These are phyloP conservation scores for Microcyclospora pomicola DNA, from an alignment of 2,329 filamentous ascomycete species.

Conservation along the genomic window DNA sequence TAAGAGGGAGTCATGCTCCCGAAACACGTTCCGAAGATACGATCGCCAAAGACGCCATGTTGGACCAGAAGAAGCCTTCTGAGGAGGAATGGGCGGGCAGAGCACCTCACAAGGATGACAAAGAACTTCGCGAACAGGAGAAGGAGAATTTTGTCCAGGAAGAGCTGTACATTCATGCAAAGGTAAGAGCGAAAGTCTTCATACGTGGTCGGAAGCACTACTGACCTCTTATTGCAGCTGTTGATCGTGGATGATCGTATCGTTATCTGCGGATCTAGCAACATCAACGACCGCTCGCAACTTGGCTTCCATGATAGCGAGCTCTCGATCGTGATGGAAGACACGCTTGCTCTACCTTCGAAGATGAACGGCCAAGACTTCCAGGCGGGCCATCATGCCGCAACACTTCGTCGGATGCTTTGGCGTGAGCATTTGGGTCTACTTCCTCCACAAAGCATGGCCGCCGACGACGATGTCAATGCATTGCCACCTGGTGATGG, in stretches of 20 bases:
- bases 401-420: conserved; percentile 65
- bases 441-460: conserved; percentile 55
- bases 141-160: conserved; percentile 86
- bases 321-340: conserved; percentile 78
- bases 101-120: conserved; percentile 7
- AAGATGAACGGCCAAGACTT: conserved; percentile 68
- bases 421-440: conserved; percentile 88
- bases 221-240: conserved; percentile 19
- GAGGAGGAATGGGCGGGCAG: conserved; percentile 64
- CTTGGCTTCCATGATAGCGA: conserved; percentile 83
- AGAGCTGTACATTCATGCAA: conserved; percentile 89
- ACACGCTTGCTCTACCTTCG: conserved; percentile 55
- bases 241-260: conserved; percentile 78
- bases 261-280: conserved; percentile 54
- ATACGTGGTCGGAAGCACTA: not conserved
- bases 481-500: conserved; percentile 59
- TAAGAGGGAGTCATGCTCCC: conserved; percentile 20
- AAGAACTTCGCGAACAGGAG: conserved; percentile 52
- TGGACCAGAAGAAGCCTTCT: conserved; percentile 46
- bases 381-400: conserved; percentile 66
- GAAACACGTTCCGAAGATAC: conserved; percentile 43
- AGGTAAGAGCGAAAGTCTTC: conserved; percentile 38
- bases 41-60: conserved; percentile 72
- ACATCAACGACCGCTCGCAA: conserved; percentile 84
- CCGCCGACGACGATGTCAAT: conserved; percentile 56